A percentile compares a stretch with the other conserved stretches of the same genome.
Evolutionary conservation across 768 basidiomycete genomes (phyloP).

Genomic region (Xanthoconium stramineum): DNA sequence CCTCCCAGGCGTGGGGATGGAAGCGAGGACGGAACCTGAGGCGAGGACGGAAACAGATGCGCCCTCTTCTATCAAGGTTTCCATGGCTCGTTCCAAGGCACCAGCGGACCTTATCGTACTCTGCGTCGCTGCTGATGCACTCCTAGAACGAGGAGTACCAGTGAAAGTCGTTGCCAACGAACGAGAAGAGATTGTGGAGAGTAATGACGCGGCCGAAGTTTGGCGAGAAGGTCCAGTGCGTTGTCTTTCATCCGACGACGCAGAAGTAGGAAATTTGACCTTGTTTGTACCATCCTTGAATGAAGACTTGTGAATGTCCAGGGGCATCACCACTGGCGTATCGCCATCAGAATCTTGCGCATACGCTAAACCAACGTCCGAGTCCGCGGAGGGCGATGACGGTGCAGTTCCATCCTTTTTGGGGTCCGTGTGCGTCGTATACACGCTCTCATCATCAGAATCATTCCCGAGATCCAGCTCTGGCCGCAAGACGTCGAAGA

Average conservation of each 20-base stretch:
- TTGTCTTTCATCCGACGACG: constrained; percentile 12
- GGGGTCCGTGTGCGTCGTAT: constrained; percentile 30
- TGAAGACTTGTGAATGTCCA: constrained; percentile 23
- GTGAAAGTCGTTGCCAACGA: constrained; percentile 8
- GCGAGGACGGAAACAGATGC: constrained; percentile 34
- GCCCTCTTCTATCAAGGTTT: constrained; percentile 46
- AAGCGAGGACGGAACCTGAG: constrained; percentile 32
- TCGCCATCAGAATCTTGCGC: constrained; percentile 32
- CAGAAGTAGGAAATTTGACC: constrained; percentile 37
- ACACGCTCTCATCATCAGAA: constrained; percentile 34
- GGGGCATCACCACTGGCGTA: constrained; percentile 31
- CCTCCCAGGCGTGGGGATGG: constrained; percentile 21
- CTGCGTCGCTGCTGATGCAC: constrained; percentile 29
- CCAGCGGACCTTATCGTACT: constrained; percentile 31
- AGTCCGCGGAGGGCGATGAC: constrained; percentile 27
- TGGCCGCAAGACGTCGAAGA: constrained; percentile 54
- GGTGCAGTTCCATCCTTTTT: constrained; percentile 16
- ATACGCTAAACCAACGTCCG: constrained; percentile 39
- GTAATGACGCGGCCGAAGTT: constrained; percentile 21
- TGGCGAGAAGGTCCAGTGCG: constrained; percentile 27
- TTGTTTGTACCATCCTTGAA: constrained; percentile 13
- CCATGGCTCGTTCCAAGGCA: constrained; percentile 49
- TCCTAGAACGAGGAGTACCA: constrained; percentile 19
- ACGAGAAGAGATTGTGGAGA: constrained; percentile 19
- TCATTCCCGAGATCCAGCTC: constrained; percentile 22